A percentile compares a stretch with the other conserved stretches of the same genome.
phyloP scores from a whole-genome alignment of 2,329 filamentous ascomycete genomes.

The Pestalotiopsis fici region DNA sequence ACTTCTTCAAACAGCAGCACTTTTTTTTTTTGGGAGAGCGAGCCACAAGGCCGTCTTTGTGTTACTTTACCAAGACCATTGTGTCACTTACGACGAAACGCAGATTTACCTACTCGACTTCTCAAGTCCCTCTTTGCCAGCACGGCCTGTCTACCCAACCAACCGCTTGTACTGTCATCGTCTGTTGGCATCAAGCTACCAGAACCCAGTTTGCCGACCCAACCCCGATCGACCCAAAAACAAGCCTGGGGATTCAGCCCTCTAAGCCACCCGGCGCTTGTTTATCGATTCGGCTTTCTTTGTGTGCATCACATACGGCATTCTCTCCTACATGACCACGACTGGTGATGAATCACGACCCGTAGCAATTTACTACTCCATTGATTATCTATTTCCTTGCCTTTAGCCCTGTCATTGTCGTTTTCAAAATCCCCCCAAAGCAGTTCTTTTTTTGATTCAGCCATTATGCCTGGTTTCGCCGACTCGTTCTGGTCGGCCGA shows the following conservation, averaged over 20 bases:
- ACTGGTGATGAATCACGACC: slow-evolving; percentile 10
- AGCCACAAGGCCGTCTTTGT: neutral
- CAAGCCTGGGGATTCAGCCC: neutral
- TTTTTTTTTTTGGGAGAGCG: neutral
- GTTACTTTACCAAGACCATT: neutral
- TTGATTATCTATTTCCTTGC: neutral
- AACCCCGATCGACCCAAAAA: neutral
- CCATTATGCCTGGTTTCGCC: slow-evolving; percentile 79
- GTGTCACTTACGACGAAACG: neutral
- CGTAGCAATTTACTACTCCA: neutral
- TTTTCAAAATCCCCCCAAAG: neutral
- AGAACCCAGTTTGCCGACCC: neutral
- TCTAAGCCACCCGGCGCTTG: neutral
- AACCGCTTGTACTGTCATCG: neutral
- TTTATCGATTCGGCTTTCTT: slow-evolving; percentile 6
- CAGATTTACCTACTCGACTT: neutral
- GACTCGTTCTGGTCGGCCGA: slow-evolving; percentile 98
- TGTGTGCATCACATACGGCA: slow-evolving; percentile 1
- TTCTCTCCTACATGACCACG: neutral
- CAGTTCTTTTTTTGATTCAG: neutral
- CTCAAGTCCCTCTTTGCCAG: neutral
- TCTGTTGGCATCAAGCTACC: neutral
- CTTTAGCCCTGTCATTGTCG: neutral
- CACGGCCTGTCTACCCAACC: neutral
- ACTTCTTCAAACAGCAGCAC: neutral